Percentiles rank a stretch among this genome's conserved stretches.
Evolutionary conservation across 176 grass and related monocot genomes (phyloP).

Genomic region (Oropetium thomaeum): DNA sequence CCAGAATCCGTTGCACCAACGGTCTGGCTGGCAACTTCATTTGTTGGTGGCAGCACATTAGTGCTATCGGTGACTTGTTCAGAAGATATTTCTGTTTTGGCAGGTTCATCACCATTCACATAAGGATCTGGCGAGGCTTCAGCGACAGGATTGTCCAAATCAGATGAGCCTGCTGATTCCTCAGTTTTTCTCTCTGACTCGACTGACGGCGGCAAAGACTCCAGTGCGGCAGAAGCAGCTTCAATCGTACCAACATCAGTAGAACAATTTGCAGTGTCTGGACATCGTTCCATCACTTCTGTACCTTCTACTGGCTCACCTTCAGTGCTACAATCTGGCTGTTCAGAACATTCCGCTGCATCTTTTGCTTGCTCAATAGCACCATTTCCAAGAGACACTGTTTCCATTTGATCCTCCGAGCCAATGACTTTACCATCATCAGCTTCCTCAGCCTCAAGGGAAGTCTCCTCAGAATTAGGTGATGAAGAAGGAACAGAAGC

Average conservation of each 20-base stretch:
- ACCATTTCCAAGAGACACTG: slow-evolving; percentile 38
- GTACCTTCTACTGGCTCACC: slow-evolving; percentile 36
- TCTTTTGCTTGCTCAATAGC: slow-evolving; percentile 34
- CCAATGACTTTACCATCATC: slow-evolving; percentile 45
- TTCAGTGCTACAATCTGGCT: slow-evolving; percentile 25
- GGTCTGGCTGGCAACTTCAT: slow-evolving; percentile 16
- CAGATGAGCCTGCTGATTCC: slow-evolving; percentile 17
- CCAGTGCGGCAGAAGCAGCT: slow-evolving; percentile 22
- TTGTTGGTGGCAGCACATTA: slow-evolving; percentile 18
- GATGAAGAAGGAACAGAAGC: slow-evolving; percentile 66
- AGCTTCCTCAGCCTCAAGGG: slow-evolving; percentile 29
- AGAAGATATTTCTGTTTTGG: background rate
- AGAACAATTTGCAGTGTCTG: slow-evolving; percentile 28
- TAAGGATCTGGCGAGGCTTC: slow-evolving; percentile 23
- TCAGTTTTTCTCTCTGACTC: slow-evolving; percentile 32
- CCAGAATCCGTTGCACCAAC: slow-evolving; percentile 26
- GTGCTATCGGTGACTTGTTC: slow-evolving; percentile 12
- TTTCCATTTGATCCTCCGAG: slow-evolving; percentile 44
- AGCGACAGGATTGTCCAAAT: background rate
- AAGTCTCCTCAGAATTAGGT: slow-evolving; percentile 57
- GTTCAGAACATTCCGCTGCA: slow-evolving; percentile 31
- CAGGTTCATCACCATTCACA: slow-evolving; percentile 22
- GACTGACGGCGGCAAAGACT: slow-evolving; percentile 13
- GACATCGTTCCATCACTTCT: slow-evolving; percentile 16
- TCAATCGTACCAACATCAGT: slow-evolving; percentile 41